Base-by-base conservation (phyloP, 192 early-diverging fungal species). In the Obelidium mucronatum region DNA sequence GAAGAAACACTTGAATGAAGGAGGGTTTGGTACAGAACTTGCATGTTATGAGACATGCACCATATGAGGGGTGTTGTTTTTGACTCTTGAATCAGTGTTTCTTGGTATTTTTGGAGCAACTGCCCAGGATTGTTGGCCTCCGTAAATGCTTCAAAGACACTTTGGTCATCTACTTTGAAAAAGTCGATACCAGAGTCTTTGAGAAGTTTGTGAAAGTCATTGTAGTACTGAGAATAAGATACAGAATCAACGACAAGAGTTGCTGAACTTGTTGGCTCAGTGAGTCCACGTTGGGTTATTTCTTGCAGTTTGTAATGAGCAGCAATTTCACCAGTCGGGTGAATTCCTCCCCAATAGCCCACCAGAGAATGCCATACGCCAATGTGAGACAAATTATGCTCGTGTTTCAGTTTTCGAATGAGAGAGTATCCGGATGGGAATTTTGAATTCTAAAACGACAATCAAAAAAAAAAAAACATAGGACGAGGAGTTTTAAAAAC, bases 31-130 rank as follows among this genome's bases (percentile, higher is more conserved):
- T 53, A 68, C 22, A 73, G 26, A n/a, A 73, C 70, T 17, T 36
- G n/a, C 37, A 60, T 15, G 54, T 44, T 73, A 44, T 73, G 70
- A 1, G 54, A 11, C 70, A 73, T 73, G 70, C 70, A 73, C 70
- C 70, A 73, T 34, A 59, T 35, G 2, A 8, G 31, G n/a, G 52
- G 70, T 11, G 24, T 44, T 8, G 30, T n/a, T 11, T 35, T 35
- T 8, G 22, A 26, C 30, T 48, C 42, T 3, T 15, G 15, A 1
- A 53, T 24, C 0, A 68, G 19, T 15, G 44, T 39, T 5, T 30
- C 67, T 68, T 68, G 67, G 30, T 44, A 44, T 17, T 17, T 17
- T 11, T 8, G 11, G 17, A 37, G 5, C 11, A 52, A 6, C 11
- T 68, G 40, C 1, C 8, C 24, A n/a, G 39, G 67, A 44, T 19